A percentile compares a stretch with the other conserved stretches of the same genome.
Evolutionary conservation across 2,329 filamentous ascomycete species (phyloP).

Genomic region (Microsporum ferrugineum): DNA sequence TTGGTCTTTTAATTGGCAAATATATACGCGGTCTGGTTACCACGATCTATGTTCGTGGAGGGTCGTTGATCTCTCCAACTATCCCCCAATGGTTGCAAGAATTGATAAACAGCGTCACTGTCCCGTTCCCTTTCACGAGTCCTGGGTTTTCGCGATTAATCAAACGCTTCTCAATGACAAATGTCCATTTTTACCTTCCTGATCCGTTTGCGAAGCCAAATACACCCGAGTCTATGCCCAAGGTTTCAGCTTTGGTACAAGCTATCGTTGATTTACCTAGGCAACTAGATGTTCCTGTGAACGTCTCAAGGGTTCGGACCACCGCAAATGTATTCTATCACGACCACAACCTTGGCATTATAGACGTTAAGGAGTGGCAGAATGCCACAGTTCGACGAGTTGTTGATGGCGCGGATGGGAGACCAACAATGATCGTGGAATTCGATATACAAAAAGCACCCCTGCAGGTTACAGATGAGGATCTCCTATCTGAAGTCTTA

Average conservation of each 20-base stretch:
- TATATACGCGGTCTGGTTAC: slow-evolving; percentile 73
- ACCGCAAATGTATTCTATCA: slow-evolving; percentile 72
- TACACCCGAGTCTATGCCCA: slow-evolving; percentile 60
- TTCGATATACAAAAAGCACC: slow-evolving; percentile 69
- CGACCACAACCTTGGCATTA: slow-evolving; percentile 62
- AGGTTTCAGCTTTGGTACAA: slow-evolving; percentile 70
- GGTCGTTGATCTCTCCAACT: slow-evolving; percentile 50
- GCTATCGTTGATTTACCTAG: slow-evolving; percentile 69
- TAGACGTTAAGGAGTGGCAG: slow-evolving; percentile 76
- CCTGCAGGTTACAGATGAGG: slow-evolving; percentile 66
- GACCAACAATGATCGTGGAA: slow-evolving; percentile 57
- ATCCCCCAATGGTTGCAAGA: slow-evolving; percentile 75
- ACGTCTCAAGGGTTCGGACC: slow-evolving; percentile 65
- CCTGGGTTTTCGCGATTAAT: slow-evolving; percentile 71
- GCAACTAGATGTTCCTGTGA: slow-evolving; percentile 75
- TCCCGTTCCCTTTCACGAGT: slow-evolving; percentile 76
- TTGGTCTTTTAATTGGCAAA: slow-evolving; percentile 67
- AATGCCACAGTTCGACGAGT: slow-evolving; percentile 66
- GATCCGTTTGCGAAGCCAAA: slow-evolving; percentile 66
- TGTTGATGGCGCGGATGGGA: slow-evolving; percentile 45
- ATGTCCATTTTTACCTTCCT: slow-evolving; percentile 78
- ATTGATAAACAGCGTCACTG: slow-evolving; percentile 66
- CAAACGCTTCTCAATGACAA: slow-evolving; percentile 71
- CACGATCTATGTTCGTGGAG: slow-evolving; percentile 72
- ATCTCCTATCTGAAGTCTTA: slow-evolving; percentile 70